These are phyloP conservation scores for Rheum nobile DNA, from an alignment of 148 eudicot species.

Conservation along the genomic window DNA sequence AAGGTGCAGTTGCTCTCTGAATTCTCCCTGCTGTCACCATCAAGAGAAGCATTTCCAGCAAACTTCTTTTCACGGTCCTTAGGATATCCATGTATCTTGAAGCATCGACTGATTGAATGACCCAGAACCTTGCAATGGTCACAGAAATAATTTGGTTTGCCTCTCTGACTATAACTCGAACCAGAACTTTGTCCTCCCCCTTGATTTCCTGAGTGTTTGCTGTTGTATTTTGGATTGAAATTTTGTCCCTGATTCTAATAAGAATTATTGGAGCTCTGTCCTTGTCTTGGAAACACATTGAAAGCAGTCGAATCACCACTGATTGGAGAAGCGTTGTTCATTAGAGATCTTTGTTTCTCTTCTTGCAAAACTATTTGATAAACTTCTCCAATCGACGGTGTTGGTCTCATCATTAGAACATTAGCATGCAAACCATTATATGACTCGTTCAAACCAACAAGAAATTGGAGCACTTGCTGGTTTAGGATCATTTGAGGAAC, in stretches of 20 bases:
- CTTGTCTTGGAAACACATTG: neutral
- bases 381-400: neutral
- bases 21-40: no score
- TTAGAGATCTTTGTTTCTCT: neutral
- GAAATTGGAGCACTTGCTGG: neutral
- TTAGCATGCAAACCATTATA: no score
- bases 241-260: neutral
- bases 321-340: no score
- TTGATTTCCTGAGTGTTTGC: neutral
- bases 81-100: neutral
- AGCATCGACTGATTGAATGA: neutral
- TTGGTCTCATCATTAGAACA: neutral
- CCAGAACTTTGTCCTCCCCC: neutral
- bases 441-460: neutral
- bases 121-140: neutral
- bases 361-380: neutral
- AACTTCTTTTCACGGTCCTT: neutral
- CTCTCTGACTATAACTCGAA: no score
- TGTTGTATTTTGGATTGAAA: neutral
- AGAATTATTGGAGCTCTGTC: neutral
- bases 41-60: no score
- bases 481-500: neutral
- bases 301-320: no score
- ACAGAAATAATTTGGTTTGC: no score
- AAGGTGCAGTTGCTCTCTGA: no score